Evolutionary conservation across 148 eudicot genomes (phyloP).

Genomic region (Pouteria glomerata): DNA sequence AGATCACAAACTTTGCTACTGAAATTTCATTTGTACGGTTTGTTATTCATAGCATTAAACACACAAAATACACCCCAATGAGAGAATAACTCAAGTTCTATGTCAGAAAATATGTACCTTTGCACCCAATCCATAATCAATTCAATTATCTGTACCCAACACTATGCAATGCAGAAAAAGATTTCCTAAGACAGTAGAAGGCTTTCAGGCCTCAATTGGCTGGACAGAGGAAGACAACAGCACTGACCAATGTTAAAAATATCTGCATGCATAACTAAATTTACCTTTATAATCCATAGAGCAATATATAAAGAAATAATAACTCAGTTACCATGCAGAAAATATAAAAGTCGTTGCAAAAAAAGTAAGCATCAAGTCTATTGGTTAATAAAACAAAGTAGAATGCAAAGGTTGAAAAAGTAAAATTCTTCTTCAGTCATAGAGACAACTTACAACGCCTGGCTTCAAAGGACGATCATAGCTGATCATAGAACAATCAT

Average conservation of each 20-base stretch:
- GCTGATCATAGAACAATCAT: conserved; percentile 75
- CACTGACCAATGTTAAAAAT: neutral
- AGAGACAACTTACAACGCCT: conserved; percentile 67
- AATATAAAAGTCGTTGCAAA: neutral
- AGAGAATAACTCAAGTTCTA: neutral
- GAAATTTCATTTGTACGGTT: neutral
- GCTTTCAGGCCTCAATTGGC: conserved; percentile 4
- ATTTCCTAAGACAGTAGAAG: neutral
- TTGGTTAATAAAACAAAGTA: neutral
- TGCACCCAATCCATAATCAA: neutral
- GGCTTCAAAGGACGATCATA: conserved; percentile 68
- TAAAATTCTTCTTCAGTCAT: conserved; percentile 6
- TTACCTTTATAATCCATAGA: neutral
- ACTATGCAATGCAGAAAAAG: neutral
- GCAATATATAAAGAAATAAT: neutral
- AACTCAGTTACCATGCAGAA: neutral
- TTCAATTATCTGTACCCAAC: neutral
- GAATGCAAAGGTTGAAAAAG: conserved; percentile 2
- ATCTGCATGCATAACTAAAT: neutral
- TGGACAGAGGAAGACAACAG: neutral
- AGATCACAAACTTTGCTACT: neutral
- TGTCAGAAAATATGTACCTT: neutral
- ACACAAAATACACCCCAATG: neutral
- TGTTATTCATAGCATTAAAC: neutral
- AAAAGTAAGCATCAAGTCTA: neutral